Conservation (phyloP, 768 basidiomycete genomes). For the Phaeotremella fagi region DNA sequence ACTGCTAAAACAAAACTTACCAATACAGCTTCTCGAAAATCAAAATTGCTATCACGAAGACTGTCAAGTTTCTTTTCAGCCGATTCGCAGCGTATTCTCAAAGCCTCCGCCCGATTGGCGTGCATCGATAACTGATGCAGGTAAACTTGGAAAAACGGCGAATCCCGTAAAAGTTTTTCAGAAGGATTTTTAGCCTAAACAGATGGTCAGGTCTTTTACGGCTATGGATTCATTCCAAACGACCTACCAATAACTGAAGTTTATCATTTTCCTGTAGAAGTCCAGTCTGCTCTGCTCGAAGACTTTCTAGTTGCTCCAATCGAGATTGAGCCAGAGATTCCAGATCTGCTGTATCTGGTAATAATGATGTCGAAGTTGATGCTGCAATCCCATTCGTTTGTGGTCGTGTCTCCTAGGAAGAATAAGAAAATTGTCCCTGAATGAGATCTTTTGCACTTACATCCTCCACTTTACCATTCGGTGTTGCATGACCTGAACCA, state of each 20-base stretch:
- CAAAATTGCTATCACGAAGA: conserved; percentile 21
- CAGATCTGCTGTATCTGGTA: conserved; percentile 34
- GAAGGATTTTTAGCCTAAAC: conserved; percentile 34
- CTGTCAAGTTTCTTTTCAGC: conserved; percentile 32
- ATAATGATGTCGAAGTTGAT: background rate
- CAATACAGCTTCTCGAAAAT: conserved; percentile 31
- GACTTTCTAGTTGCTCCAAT: conserved; percentile 24
- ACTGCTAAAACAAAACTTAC: background rate
- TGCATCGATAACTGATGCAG: conserved; percentile 55
- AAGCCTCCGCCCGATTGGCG: conserved; percentile 50
- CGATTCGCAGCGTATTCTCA: conserved; percentile 49
- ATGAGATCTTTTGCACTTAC: background rate
- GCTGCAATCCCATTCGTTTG: conserved; percentile 11
- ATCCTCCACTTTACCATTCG: conserved; percentile 34
- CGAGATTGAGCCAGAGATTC: conserved; percentile 36
- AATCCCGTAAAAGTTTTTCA: conserved; percentile 28
- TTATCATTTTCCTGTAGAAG: conserved; percentile 33
- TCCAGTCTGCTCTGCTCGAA: conserved; percentile 32
- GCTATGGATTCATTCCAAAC: no score
- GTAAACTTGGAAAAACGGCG: conserved; percentile 57
- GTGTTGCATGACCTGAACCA: conserved; percentile 38
- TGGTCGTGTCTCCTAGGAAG: conserved; percentile 22
- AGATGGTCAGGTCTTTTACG: background rate
- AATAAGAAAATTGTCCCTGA: background rate
- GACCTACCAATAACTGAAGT: conserved; percentile 22